Conservation (phyloP, 306 rosid genomes). For the Medicago arabica region DNA sequence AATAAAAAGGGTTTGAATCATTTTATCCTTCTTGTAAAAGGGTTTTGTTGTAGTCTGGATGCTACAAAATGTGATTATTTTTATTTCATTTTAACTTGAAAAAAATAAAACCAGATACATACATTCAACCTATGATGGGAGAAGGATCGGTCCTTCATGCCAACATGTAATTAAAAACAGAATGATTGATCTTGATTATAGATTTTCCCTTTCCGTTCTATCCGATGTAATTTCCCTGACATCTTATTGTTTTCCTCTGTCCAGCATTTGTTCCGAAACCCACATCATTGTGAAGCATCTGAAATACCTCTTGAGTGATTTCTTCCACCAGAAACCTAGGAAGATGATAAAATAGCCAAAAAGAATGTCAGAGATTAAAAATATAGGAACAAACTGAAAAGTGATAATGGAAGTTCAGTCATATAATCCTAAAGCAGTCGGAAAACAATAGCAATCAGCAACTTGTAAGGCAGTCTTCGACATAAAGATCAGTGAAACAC, state of each 20-base stretch:
- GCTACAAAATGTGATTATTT: too few species aligned
- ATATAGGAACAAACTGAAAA: not conserved
- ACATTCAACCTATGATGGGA: not conserved
- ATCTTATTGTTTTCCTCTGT: not conserved
- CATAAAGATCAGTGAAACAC: too few species aligned
- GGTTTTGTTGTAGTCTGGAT: slow-evolving; percentile 40
- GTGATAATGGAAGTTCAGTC: not conserved
- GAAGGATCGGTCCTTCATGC: not conserved
- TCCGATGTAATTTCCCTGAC: not conserved
- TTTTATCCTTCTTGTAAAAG: slow-evolving; percentile 45
- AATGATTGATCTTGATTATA: too few species aligned
- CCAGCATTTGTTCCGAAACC: not conserved
- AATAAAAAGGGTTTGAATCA: slow-evolving; percentile 45
- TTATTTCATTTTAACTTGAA: too few species aligned
- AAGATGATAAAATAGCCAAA: not conserved
- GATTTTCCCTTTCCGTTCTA: not conserved
- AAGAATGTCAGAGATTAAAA: not conserved
- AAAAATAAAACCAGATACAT: too few species aligned
- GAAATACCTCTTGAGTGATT: not conserved
- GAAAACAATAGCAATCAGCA: too few species aligned
- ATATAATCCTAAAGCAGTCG: not conserved
- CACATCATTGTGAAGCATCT: not conserved
- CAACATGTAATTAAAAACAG: too few species aligned
- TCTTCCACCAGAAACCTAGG: not conserved
- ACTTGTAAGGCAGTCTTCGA: too few species aligned